These are phyloP conservation scores for Hypoxylon sp. DNA, from an alignment of 2,329 filamentous ascomycete species.

Conservation along the genomic window DNA sequence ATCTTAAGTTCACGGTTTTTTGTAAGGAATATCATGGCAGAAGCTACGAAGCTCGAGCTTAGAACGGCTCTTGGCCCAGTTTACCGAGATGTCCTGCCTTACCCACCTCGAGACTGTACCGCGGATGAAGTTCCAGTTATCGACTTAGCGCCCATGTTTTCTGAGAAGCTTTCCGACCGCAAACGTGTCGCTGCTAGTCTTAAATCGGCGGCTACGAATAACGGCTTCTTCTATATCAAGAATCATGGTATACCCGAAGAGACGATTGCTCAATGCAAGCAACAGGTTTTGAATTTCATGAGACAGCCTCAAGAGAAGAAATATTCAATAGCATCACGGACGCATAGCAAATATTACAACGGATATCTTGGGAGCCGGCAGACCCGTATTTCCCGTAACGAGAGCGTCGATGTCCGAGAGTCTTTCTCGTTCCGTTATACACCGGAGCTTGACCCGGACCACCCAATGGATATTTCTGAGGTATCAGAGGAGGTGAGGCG, in stretches of 20 bases:
- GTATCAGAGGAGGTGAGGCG: constrained; percentile 61
- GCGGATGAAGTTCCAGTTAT: constrained; percentile 67
- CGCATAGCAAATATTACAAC: constrained; percentile 61
- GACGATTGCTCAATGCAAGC: constrained; percentile 54
- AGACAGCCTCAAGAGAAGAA: constrained; percentile 62
- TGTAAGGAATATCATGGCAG: constrained; percentile 42
- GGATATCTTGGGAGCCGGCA: constrained; percentile 62
- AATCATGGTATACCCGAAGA: constrained; percentile 63
- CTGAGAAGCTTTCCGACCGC: constrained; percentile 55
- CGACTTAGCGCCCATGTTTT: constrained; percentile 62
- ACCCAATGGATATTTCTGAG: constrained; percentile 56
- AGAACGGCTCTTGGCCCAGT: constrained; percentile 54
- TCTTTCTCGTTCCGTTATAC: constrained; percentile 67
- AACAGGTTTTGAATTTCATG: constrained; percentile 62
- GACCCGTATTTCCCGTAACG: constrained; percentile 65
- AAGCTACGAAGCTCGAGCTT: constrained; percentile 52
- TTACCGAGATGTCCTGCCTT: constrained; percentile 53
- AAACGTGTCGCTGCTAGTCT: constrained; percentile 60
- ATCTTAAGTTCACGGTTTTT: not conserved
- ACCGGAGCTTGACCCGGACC: constrained; percentile 65
- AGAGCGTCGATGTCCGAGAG: constrained; percentile 67
- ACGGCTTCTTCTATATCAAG: constrained; percentile 69
- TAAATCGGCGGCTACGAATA: constrained; percentile 63
- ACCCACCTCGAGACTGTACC: constrained; percentile 53
- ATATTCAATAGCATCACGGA: constrained; percentile 54